Percentiles rank a stretch among this genome's conserved stretches.
Evolutionary conservation across 1,139 yeast genomes (phyloP).

Genomic region (Pneumocystis sp.): DNA sequence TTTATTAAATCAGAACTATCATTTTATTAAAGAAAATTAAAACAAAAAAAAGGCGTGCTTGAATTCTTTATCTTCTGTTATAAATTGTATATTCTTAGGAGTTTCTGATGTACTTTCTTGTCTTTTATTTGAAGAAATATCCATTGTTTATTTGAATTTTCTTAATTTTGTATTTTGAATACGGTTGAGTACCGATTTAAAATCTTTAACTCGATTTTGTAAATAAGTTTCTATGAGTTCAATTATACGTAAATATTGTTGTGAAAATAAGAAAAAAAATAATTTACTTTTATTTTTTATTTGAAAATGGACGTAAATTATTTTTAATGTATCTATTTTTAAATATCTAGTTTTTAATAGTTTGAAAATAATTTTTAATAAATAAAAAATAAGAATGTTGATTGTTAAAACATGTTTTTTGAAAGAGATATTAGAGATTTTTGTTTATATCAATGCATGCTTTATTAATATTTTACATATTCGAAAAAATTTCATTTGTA

Average conservation of each 20-base stretch:
- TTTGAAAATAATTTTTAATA: not conserved
- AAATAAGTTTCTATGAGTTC: not conserved
- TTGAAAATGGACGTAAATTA: too few relatives aligned
- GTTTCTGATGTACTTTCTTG: not conserved
- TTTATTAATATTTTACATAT: not conserved
- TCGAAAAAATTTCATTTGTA: too few relatives aligned
- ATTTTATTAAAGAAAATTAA: not conserved
- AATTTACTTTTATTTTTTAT: too few relatives aligned
- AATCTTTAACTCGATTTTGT: too few relatives aligned
- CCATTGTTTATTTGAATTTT: not conserved
- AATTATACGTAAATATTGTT: too few relatives aligned
- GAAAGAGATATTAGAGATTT: not conserved
- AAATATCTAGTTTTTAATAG: not conserved
- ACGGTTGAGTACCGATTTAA: not conserved
- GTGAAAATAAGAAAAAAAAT: too few relatives aligned
- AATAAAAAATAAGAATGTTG: not conserved
- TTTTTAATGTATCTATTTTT: too few relatives aligned
- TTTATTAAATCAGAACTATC: constrained; percentile 27
- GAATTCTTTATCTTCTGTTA: not conserved
- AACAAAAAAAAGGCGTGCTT: not conserved
- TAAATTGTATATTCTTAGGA: not conserved
- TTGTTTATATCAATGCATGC: not conserved
- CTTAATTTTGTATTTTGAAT: not conserved
- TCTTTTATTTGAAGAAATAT: not conserved
- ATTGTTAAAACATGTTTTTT: not conserved